Evolutionary conservation across 192 early-diverging fungal species (phyloP).

Genomic region (Podila verticillata): DNA sequence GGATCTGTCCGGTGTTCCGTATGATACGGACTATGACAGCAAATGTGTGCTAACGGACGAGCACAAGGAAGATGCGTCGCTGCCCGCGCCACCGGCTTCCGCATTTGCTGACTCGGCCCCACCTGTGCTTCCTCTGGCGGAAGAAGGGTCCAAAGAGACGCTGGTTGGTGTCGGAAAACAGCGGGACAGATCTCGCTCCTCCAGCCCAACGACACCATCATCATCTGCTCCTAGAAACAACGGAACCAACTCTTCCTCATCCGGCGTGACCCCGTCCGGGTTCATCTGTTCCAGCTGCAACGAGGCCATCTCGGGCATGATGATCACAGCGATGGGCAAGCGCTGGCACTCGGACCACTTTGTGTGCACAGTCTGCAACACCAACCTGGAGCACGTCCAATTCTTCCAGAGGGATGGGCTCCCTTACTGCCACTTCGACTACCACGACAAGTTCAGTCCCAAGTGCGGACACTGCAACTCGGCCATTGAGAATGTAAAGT

Average conservation of each 20-base stretch:
- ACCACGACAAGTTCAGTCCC: constrained; percentile 62
- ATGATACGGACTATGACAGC: constrained; percentile 19
- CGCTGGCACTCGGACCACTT: constrained; percentile 67
- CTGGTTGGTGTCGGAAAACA: neutral
- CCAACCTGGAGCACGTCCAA: constrained; percentile 56
- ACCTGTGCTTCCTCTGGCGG: neutral
- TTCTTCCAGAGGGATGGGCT: constrained; percentile 65
- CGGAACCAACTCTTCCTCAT: neutral
- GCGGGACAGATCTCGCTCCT: neutral
- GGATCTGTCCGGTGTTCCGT: neutral
- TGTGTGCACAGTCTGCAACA: constrained; percentile 55
- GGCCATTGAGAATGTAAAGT: constrained; percentile 61
- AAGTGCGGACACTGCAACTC: constrained; percentile 65
- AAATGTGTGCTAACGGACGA: constrained; percentile 38
- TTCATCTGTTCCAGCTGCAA: constrained; percentile 56
- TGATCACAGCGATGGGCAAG: constrained; percentile 62
- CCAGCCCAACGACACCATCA: neutral
- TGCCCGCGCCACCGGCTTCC: neutral
- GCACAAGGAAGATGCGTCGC: neutral
- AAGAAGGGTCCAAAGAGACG: constrained; percentile 18
- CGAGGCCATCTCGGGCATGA: constrained; percentile 53
- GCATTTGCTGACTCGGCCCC: neutral
- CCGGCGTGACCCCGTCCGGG: neutral
- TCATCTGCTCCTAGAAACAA: neutral
- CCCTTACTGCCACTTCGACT: constrained; percentile 67